Conservation (phyloP, 257 asterid genomes). For the Rehmannia glutinosa region DNA sequence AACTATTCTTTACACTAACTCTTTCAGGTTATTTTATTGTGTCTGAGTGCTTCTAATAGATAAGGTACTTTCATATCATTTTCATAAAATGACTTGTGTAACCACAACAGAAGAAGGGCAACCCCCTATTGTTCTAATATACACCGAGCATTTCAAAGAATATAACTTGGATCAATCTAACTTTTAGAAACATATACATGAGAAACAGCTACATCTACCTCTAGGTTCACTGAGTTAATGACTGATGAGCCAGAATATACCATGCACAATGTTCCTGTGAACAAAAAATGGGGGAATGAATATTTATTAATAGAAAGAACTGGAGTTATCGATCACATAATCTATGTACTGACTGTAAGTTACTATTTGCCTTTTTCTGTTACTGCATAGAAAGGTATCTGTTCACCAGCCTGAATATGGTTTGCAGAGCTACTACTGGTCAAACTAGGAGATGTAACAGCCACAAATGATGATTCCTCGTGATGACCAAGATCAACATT, state of each 20-base stretch:
- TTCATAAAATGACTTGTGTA: not conserved
- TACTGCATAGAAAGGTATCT: slow-evolving; percentile 49
- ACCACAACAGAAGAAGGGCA: not conserved
- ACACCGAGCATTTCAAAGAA: not conserved
- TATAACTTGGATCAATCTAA: not conserved
- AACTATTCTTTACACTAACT: not conserved
- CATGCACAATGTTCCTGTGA: slow-evolving; percentile 58
- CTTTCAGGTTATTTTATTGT: not conserved
- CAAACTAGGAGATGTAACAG: slow-evolving; percentile 38
- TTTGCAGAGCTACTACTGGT: slow-evolving; percentile 14
- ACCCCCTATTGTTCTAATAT: not conserved
- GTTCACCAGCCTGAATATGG: slow-evolving; percentile 31
- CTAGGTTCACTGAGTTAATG: slow-evolving; percentile 46
- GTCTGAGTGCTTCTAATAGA: not conserved
- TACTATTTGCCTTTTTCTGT: slow-evolving; percentile 49
- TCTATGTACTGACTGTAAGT: slow-evolving; percentile 1
- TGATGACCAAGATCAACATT: slow-evolving; percentile 39
- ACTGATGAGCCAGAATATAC: slow-evolving; percentile 40
- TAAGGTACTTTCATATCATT: not conserved
- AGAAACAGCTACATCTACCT: slow-evolving; percentile 38
- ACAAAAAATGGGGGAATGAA: not conserved
- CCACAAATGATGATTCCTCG: slow-evolving; percentile 48
- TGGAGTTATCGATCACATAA: not conserved
- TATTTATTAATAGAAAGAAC: slow-evolving; percentile 3
- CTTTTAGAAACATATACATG: not conserved